Base-by-base conservation (phyloP, 176 grass and related monocot species). In the Areca catechu region DNA sequence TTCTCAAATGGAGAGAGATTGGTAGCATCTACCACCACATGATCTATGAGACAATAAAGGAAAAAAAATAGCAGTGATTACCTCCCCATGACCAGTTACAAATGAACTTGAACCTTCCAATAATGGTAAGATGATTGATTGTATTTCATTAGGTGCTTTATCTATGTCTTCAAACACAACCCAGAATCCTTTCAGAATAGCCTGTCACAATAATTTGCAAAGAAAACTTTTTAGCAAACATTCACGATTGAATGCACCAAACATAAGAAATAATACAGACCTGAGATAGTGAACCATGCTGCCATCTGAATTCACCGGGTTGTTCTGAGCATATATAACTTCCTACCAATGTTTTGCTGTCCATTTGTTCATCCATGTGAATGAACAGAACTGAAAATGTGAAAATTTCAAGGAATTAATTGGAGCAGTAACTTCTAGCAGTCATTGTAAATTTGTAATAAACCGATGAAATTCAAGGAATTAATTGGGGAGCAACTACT, bases 361-460 rank as follows among this genome's bases (percentile, higher is more conserved):
- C 91, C 91, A 96, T 90, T 73, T 90, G 83, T 61, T 96, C 86
- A 30, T 90, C 91, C 80, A 84, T 80, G 83, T 96, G 91, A 62
- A 96, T 87, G 60, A 90, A 85, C 70, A 96, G 61, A 54, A 80
- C 91, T 96, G 80, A 58, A 62, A 66, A 75, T 27, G 57, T 43
- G 48, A 79, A 61, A 87, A 78, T 62, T 48, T 57, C 9, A 48
- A 49, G 43, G 68, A 56, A 68, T 6, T 22, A 27, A 29, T 19
- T 50, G 58, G 64, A 57, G 5, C 61, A 12, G 68, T 30, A 29
- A 29, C 27, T 29, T 29, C 27, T 29, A 29, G 27, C 27, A 29
- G 27, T 29, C 27, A 29, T 29, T 29, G 27, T 25, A 25, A 25
- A 25, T 25, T 25, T 25, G 24, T 29, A 29, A 29, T 29, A 1